phyloP scores from a whole-genome alignment of 805 yeast genomes.

The Saturnispora hagleri region DNA sequence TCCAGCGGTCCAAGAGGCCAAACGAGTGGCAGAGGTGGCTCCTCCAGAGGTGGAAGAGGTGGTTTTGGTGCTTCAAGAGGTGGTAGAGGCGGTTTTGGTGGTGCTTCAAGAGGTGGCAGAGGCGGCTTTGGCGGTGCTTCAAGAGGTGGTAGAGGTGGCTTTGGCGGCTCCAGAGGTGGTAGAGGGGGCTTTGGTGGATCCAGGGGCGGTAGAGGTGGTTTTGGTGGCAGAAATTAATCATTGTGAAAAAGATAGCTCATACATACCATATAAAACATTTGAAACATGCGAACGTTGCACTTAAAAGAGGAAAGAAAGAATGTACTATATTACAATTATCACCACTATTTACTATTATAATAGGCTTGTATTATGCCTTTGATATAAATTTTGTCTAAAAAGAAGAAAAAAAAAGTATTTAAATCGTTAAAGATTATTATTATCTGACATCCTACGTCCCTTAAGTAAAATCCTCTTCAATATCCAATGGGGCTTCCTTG shows the following conservation, averaged over 20 bases:
- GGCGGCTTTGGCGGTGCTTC: slow-evolving; percentile 16
- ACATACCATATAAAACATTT: background rate
- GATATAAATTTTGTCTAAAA: background rate
- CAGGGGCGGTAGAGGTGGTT: slow-evolving; percentile 24
- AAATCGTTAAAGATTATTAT: background rate
- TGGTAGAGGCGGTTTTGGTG: slow-evolving; percentile 38
- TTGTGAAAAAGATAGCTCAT: slow-evolving; percentile 2
- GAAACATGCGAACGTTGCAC: background rate
- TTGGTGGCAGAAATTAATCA: slow-evolving; percentile 17
- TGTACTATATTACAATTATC: background rate
- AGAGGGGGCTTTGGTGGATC: slow-evolving; percentile 29
- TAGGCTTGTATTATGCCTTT: background rate
- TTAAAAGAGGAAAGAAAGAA: background rate
- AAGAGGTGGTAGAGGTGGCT: slow-evolving; percentile 13
- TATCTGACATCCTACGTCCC: no score
- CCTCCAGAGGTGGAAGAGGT: slow-evolving; percentile 40
- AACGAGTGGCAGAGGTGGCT: slow-evolving; percentile 34
- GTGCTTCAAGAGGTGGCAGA: slow-evolving; percentile 24
- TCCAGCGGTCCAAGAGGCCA: slow-evolving; percentile 52
- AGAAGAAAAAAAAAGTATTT: background rate
- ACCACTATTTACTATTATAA: background rate
- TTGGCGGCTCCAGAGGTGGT: slow-evolving; percentile 37
- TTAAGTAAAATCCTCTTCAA: slow-evolving; percentile 30
- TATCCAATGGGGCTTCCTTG: slow-evolving; percentile 23
- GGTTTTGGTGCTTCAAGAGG: slow-evolving; percentile 27